Conservation (phyloP, 2,329 filamentous ascomycete genomes). For the Cadophora sp. region DNA sequence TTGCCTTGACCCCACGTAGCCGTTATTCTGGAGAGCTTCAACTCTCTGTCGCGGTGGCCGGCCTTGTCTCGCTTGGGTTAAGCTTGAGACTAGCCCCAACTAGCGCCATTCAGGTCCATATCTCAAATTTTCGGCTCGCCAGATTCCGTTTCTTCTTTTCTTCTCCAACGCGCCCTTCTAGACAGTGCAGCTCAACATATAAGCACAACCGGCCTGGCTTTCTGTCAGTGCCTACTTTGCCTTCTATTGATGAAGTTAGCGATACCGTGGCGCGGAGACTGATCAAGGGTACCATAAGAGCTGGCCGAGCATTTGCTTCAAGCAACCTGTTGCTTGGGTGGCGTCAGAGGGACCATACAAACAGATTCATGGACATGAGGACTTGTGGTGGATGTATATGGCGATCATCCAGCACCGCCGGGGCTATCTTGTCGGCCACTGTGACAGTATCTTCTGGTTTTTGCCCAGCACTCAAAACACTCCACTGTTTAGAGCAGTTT, state of each 20-base stretch:
- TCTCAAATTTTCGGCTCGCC: slow-evolving; percentile 28
- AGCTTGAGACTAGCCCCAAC: slow-evolving; percentile 30
- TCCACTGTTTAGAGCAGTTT: too few relatives aligned
- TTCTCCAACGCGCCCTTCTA: slow-evolving; percentile 74
- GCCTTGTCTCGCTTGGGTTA: slow-evolving; percentile 31
- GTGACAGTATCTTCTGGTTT: too few relatives aligned
- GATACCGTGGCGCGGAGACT: slow-evolving; percentile 66
- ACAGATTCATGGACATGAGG: background rate
- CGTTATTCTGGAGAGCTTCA: slow-evolving; percentile 30
- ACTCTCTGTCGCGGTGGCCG: slow-evolving; percentile 26
- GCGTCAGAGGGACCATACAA: slow-evolving; percentile 85
- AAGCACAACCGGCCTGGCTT: slow-evolving; percentile 66
- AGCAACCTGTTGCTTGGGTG: slow-evolving; percentile 69
- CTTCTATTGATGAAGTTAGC: slow-evolving; percentile 66
- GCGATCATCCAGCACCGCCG: too few relatives aligned
- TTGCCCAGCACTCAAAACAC: too few relatives aligned
- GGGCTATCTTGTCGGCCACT: too few relatives aligned
- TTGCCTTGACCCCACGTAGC: slow-evolving; percentile 39
- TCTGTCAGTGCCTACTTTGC: slow-evolving; percentile 68
- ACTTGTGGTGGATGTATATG: background rate
- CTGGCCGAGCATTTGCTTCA: slow-evolving; percentile 58
- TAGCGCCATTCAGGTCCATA: slow-evolving; percentile 23
- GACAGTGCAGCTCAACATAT: slow-evolving; percentile 84
- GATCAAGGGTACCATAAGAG: slow-evolving; percentile 62
- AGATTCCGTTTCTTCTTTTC: slow-evolving; percentile 47